Evolutionary conservation across 2,329 filamentous ascomycete genomes (phyloP), one percentile per base, ranked within the genome.

Genomic region (Thelonectria discophora): DNA sequence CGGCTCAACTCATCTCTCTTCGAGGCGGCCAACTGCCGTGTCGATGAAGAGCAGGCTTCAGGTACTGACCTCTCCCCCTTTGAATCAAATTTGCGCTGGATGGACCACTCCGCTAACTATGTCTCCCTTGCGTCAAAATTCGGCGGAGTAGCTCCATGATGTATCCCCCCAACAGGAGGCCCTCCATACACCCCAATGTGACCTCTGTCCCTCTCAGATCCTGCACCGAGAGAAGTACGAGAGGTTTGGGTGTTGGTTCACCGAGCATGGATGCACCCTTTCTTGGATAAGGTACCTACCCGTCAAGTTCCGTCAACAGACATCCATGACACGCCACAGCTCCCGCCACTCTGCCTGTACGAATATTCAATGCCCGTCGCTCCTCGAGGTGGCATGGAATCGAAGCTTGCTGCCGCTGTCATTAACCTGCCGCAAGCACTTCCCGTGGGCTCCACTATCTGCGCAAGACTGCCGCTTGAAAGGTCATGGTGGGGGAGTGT

Each of bases 71-170:
- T 30, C 17, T 10, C 42, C 39, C n/a, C 42, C 39, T 48, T 43
- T 54, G 24, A 55, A 17, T 43, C 34, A 40, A 42, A 21, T 37
- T 37, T 60, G 46, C 65, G 53, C 65, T 59, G 58, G 52, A 69
- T 70, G 62, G 66, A 54, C 46, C 46, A 39, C 54, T 70, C 65
- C 67, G 64, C 67, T 62, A 53, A 50, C 58, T 61, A 57, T 55
- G 32, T 40, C 56, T 52, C 68, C 69, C 69, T 71, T 71, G 68
- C 69, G 65, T 72, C 45, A 24, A 21, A n/a, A 30, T 56, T 51
- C 61, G 50, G 56, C 49, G 58, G 59, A 55, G 66, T 63, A 55
- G 63, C 61, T 45, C 66, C 63, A 67, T 60, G 21, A 24, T 6
- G 3, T 6, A 24, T 24, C 21, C 59, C 55, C 48, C 27, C 20